A percentile compares a stretch with the other conserved stretches of the same genome.
These are phyloP conservation scores for Vitis amurensis DNA, from an alignment of 164 flowering plant genomes.

Conservation along the genomic window DNA sequence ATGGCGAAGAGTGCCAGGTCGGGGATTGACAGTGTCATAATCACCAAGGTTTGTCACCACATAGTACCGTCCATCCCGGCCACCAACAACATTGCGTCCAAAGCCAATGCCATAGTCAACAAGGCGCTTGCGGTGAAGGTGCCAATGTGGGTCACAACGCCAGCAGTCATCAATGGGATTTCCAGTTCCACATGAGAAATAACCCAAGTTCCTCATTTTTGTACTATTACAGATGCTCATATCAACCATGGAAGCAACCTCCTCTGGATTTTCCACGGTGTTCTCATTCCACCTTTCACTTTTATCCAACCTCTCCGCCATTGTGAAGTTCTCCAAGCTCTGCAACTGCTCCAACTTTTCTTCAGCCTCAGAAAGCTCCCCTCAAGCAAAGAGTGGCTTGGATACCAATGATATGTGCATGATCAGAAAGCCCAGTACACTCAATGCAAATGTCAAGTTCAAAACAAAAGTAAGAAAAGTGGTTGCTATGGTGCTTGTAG, in stretches of 20 bases:
- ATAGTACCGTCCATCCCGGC: not conserved
- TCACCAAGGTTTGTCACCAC: conserved; percentile 16
- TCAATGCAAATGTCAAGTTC: too few species aligned
- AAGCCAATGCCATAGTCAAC: not conserved
- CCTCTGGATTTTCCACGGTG: conserved; percentile 53
- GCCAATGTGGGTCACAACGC: conserved; percentile 20
- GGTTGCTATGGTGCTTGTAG: conserved; percentile 40
- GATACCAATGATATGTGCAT: too few species aligned
- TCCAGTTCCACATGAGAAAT: too few species aligned
- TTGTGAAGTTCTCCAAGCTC: conserved; percentile 41
- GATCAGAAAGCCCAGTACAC: too few species aligned
- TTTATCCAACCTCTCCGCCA: conserved; percentile 41
- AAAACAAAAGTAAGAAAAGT: too few species aligned
- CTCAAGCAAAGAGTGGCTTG: too few species aligned
- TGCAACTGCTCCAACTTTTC: conserved; percentile 21
- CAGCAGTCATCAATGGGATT: conserved; percentile 18
- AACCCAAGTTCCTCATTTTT: conserved; percentile 7
- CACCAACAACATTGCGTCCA: not conserved
- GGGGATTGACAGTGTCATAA: conserved; percentile 13
- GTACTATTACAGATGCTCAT: conserved; percentile 63
- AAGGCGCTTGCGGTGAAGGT: conserved; percentile 5
- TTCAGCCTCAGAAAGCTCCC: not conserved
- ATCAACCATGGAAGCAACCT: conserved; percentile 49
- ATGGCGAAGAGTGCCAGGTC: conserved; percentile 18
- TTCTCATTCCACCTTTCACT: conserved; percentile 29